These are phyloP conservation scores for Leccinum aurantiacum DNA, from an alignment of 768 basidiomycete genomes.

Conservation along the genomic window DNA sequence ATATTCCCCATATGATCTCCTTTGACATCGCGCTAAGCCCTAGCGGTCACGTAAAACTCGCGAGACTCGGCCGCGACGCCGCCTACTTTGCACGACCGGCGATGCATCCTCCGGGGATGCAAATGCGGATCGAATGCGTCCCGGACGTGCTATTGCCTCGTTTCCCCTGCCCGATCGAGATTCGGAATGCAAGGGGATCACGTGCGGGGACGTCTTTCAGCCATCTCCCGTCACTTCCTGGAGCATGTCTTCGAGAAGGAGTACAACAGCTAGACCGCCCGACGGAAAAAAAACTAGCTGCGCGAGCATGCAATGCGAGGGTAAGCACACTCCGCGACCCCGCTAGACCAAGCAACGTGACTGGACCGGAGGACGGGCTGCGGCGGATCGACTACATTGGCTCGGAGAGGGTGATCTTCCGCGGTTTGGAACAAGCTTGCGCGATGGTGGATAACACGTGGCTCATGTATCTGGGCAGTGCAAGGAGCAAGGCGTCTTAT, in stretches of 20 bases:
- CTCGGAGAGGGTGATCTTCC: neutral
- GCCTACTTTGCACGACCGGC: neutral
- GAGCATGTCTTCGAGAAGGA: neutral
- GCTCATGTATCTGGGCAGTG: neutral
- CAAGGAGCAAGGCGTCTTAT: neutral
- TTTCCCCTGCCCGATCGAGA: neutral
- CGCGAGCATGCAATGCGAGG: neutral
- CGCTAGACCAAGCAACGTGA: neutral
- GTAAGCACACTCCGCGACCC: neutral
- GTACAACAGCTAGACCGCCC: neutral
- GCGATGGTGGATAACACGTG: neutral
- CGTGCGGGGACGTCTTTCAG: neutral
- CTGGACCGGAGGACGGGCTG: neutral
- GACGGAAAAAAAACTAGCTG: neutral
- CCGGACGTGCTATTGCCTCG: neutral
- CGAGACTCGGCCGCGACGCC: neutral
- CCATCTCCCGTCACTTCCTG: neutral
- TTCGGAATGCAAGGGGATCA: neutral
- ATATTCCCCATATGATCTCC: neutral
- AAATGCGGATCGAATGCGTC: neutral
- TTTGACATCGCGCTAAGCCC: neutral
- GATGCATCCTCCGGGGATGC: neutral
- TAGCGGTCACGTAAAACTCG: neutral
- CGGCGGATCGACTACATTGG: neutral
- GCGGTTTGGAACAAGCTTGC: neutral